These are phyloP conservation scores for Aspergillus sp. DNA, from an alignment of 2,329 filamentous ascomycete genomes.

Conservation along the genomic window DNA sequence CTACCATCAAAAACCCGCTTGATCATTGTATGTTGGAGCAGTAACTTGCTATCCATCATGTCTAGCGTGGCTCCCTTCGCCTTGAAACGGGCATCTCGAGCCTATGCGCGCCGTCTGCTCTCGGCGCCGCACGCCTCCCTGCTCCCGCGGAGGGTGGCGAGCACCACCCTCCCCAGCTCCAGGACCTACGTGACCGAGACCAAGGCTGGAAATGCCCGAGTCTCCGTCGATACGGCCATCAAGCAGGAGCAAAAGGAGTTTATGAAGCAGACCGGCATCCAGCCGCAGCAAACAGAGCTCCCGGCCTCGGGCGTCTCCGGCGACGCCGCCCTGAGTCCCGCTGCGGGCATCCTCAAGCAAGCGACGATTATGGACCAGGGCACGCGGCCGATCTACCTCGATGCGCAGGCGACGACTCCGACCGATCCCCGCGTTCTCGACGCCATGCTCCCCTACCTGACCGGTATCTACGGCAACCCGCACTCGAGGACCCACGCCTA, in stretches of 20 bases:
- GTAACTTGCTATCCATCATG: slow-evolving; percentile 53
- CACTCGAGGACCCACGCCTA: slow-evolving; percentile 98
- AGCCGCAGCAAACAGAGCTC: slow-evolving; percentile 62
- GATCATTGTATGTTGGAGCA: slow-evolving; percentile 27
- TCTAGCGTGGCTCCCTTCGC: slow-evolving; percentile 68
- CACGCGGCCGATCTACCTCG: slow-evolving; percentile 91
- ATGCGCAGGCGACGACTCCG: slow-evolving; percentile 97
- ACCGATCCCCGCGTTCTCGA: slow-evolving; percentile 93
- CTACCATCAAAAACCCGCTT: slow-evolving; percentile 28
- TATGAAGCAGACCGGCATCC: slow-evolving; percentile 59
- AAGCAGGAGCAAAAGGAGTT: slow-evolving; percentile 86
- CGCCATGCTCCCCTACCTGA: slow-evolving; percentile 93
- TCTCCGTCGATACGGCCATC: slow-evolving; percentile 81
- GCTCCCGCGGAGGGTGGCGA: slow-evolving; percentile 43
- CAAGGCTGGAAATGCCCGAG: slow-evolving; percentile 70
- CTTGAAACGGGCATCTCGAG: slow-evolving; percentile 73
- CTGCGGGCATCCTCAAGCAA: slow-evolving; percentile 82
- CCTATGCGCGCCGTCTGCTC: slow-evolving; percentile 55
- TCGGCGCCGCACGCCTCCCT: slow-evolving; percentile 45
- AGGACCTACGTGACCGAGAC: slow-evolving; percentile 84
- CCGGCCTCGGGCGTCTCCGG: slow-evolving; percentile 62
- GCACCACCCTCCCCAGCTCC: slow-evolving; percentile 36
- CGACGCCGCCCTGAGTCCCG: slow-evolving; percentile 77
- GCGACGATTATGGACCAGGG: slow-evolving; percentile 93
- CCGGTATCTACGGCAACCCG: slow-evolving; percentile 92